Conservation (phyloP, 2,329 filamentous ascomycete genomes). For the Claviceps sp. region DNA sequence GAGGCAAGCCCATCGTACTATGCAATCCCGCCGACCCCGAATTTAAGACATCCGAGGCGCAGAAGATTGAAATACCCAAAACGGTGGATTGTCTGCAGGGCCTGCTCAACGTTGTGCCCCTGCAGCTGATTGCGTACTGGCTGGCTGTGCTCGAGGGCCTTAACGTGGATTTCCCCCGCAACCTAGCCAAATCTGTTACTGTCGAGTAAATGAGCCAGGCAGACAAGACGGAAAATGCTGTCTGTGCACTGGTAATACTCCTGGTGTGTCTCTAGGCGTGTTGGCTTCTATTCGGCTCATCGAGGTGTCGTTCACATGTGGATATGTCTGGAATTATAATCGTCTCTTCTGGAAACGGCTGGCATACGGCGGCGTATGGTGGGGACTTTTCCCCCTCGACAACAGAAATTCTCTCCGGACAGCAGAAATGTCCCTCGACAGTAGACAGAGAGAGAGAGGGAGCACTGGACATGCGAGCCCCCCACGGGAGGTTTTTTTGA, state of each 20-base stretch:
- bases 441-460: too few species aligned
- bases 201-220: slow-evolving; percentile 92
- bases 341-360: not conserved
- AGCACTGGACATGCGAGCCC: too few species aligned
- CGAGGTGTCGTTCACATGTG: not conserved
- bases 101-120: slow-evolving; percentile 90
- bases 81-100: slow-evolving; percentile 94
- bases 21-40: slow-evolving; percentile 86
- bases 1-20: slow-evolving; percentile 94
- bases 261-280: slow-evolving; percentile 5
- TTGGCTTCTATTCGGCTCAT: slow-evolving; percentile 2
- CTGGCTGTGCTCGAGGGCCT: slow-evolving; percentile 89
- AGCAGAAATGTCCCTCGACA: too few species aligned
- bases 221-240: not conserved
- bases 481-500: not conserved
- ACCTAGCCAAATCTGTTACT: slow-evolving; percentile 97
- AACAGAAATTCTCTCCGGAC: too few species aligned
- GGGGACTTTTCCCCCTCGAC: too few species aligned
- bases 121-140: slow-evolving; percentile 99
- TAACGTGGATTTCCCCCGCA: slow-evolving; percentile 97
- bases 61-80: slow-evolving; percentile 95
- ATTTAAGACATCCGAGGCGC: slow-evolving; percentile 76
- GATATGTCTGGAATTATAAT: slow-evolving; percentile 1
- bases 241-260: not conserved
- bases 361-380: too few species aligned